Evolutionary conservation across 1,139 yeast species (phyloP).

Genomic region (Pichia sp.): DNA sequence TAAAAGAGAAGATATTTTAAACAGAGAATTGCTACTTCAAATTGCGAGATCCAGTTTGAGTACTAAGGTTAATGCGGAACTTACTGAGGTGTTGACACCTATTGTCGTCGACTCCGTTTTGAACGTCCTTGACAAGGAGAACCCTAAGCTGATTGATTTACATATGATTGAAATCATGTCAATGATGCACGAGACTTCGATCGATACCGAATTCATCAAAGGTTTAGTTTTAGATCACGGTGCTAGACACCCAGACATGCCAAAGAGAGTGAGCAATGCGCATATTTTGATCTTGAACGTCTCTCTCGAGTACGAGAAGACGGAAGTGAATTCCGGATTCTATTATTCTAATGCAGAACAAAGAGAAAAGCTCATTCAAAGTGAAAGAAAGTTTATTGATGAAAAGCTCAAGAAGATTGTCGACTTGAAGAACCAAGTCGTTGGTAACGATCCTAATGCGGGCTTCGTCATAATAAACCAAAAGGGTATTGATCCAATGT

Average conservation of each 20-base stretch:
- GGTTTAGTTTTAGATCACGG: constrained; percentile 98
- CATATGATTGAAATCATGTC: constrained; percentile 99
- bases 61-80: constrained; percentile 77
- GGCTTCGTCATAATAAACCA: constrained; percentile 97
- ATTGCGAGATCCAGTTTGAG: constrained; percentile 88
- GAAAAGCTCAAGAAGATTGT: constrained; percentile 89
- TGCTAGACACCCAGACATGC: constrained; percentile 99
- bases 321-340: constrained; percentile 96
- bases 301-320: constrained; percentile 94
- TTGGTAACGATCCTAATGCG: constrained; percentile 68
- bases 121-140: constrained; percentile 58
- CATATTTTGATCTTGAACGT: constrained; percentile 86
- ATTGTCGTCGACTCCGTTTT: constrained; percentile 96
- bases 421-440: constrained; percentile 89
- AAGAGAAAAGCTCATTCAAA: constrained; percentile 90
- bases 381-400: constrained; percentile 94
- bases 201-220: constrained; percentile 77
- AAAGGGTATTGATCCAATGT: constrained; percentile 97
- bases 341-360: constrained; percentile 95
- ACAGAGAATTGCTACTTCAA: constrained; percentile 85
- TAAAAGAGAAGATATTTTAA: constrained; percentile 37
- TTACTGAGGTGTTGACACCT: constrained; percentile 82
- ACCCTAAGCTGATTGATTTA: constrained; percentile 61
- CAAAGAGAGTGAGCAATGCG: constrained; percentile 81
- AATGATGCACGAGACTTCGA: constrained; percentile 91